These are phyloP conservation scores for Crucibulum laeve DNA, from an alignment of 768 basidiomycete genomes.

Conservation along the genomic window DNA sequence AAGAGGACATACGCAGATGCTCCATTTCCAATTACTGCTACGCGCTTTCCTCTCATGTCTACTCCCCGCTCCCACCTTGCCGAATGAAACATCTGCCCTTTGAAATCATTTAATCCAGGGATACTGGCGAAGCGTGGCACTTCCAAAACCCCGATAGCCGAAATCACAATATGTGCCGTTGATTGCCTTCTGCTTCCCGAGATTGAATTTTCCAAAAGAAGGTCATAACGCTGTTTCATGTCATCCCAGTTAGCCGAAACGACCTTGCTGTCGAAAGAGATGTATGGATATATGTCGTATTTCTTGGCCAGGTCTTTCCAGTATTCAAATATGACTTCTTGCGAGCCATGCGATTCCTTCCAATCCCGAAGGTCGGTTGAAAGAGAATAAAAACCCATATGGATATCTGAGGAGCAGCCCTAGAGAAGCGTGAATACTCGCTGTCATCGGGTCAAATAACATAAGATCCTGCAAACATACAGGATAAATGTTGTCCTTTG, in stretches of 20 bases:
- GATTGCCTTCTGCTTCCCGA: slow-evolving; percentile 23
- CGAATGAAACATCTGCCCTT: slow-evolving; percentile 50
- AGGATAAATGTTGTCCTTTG: slow-evolving; percentile 31
- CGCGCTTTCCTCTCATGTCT: slow-evolving; percentile 30
- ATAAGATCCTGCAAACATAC: slow-evolving; percentile 11
- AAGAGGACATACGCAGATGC: slow-evolving; percentile 38
- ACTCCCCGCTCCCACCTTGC: slow-evolving; percentile 40
- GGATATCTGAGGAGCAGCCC: slow-evolving; percentile 42
- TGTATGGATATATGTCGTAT: slow-evolving; percentile 33
- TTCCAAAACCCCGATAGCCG: slow-evolving; percentile 45
- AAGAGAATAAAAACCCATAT: slow-evolving; percentile 38
- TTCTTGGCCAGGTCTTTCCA: slow-evolving; percentile 37
- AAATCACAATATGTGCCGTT: slow-evolving; percentile 44
- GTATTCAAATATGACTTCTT: slow-evolving; percentile 38
- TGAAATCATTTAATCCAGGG: slow-evolving; percentile 33
- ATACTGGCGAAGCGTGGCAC: slow-evolving; percentile 33
- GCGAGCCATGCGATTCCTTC: slow-evolving; percentile 33
- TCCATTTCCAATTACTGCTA: slow-evolving; percentile 59
- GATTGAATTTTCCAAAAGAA: slow-evolving; percentile 26
- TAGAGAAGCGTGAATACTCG: slow-evolving; percentile 5
- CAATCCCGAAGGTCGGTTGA: slow-evolving; percentile 45
- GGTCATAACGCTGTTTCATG: slow-evolving; percentile 28
- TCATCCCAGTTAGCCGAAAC: slow-evolving; percentile 41
- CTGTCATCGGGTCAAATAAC: not conserved
- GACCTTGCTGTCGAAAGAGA: slow-evolving; percentile 40